Percentiles rank a stretch among this genome's conserved stretches.
phyloP scores from a whole-genome alignment of 2,329 filamentous ascomycete species.

The Aspergillus ochraceoroseus region DNA sequence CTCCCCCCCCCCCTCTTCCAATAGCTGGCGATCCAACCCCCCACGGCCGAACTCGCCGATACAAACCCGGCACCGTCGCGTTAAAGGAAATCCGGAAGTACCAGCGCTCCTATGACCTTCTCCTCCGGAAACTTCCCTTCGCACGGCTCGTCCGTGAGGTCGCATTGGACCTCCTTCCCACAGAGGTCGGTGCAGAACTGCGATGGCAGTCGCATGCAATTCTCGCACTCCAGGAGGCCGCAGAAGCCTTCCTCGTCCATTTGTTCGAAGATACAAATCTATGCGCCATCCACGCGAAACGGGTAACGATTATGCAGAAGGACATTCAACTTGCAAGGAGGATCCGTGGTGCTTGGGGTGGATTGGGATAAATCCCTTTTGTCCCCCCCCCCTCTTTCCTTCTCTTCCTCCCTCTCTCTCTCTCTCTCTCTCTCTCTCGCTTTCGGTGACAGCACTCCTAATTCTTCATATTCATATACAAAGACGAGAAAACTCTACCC shows the following conservation, averaged over 20 bases:
- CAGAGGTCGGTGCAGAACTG: conserved; percentile 60
- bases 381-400: conserved; percentile 3
- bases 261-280: conserved; percentile 96
- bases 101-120: conserved; percentile 81
- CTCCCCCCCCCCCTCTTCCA: not conserved
- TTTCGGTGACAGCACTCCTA: no score
- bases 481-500: no score
- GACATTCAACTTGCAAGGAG: conserved; percentile 88
- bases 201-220: conserved; percentile 97
- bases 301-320: conserved; percentile 96
- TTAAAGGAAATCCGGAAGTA: conserved; percentile 87
- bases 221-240: conserved; percentile 84
- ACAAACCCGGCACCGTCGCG: conserved; percentile 75
- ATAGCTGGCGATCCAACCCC: conserved; percentile 74
- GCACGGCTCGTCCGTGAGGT: conserved; percentile 50
- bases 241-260: conserved; percentile 93
- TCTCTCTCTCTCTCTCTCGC: not conserved
- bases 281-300: conserved; percentile 92
- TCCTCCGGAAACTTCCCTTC: conserved; percentile 60
- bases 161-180: conserved; percentile 54
- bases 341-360: conserved; percentile 73
- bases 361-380: conserved; percentile 50
- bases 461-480: no score
- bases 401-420: not conserved
- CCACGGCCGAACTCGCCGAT: conserved; percentile 56